These are phyloP conservation scores for Xanthoparmelia taractica DNA, from an alignment of 495 filamentous ascomycete genomes.

Conservation along the genomic window DNA sequence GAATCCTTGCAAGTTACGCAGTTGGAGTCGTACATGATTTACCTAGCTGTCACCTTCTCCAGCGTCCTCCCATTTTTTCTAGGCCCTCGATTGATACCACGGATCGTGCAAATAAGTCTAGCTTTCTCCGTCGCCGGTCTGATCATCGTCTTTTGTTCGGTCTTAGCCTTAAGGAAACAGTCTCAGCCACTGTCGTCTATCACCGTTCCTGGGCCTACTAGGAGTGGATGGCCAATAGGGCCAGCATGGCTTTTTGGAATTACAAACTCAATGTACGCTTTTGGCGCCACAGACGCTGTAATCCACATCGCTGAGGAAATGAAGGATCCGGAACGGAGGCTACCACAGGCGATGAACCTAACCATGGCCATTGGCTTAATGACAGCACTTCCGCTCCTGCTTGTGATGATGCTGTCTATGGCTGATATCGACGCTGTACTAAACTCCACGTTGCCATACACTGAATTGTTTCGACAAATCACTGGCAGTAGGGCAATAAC, in stretches of 20 bases:
- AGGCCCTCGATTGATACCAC: slow-evolving; percentile 20
- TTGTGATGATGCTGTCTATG: slow-evolving; percentile 32
- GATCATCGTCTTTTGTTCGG: slow-evolving; percentile 25
- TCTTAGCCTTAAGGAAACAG: slow-evolving; percentile 27
- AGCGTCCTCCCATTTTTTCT: slow-evolving; percentile 26
- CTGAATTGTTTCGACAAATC: slow-evolving; percentile 26
- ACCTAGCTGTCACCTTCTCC: slow-evolving; percentile 17
- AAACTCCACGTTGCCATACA: slow-evolving; percentile 21
- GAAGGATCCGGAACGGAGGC: slow-evolving; percentile 25
- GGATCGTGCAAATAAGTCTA: slow-evolving; percentile 22
- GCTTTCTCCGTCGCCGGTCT: slow-evolving; percentile 25
- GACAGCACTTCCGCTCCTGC: slow-evolving; percentile 29
- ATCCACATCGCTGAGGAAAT: slow-evolving; percentile 28
- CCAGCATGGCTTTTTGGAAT: slow-evolving; percentile 34
- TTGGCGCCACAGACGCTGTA: slow-evolving; percentile 25
- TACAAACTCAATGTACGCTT: slow-evolving; percentile 32
- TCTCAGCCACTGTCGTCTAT: slow-evolving; percentile 16
- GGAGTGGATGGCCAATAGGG: slow-evolving; percentile 32
- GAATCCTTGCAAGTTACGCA: slow-evolving; percentile 23
- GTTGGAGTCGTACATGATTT: slow-evolving; percentile 32
- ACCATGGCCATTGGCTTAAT: slow-evolving; percentile 32
- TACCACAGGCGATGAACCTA: slow-evolving; percentile 32
- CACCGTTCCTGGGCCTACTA: slow-evolving; percentile 19
- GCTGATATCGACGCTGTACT: slow-evolving; percentile 30
- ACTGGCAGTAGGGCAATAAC: slow-evolving; percentile 27